A percentile compares a stretch with the other conserved stretches of the same genome.
Evolutionary conservation across 2,329 filamentous ascomycete species (phyloP).

Genomic region (Coleophoma crateriformis): DNA sequence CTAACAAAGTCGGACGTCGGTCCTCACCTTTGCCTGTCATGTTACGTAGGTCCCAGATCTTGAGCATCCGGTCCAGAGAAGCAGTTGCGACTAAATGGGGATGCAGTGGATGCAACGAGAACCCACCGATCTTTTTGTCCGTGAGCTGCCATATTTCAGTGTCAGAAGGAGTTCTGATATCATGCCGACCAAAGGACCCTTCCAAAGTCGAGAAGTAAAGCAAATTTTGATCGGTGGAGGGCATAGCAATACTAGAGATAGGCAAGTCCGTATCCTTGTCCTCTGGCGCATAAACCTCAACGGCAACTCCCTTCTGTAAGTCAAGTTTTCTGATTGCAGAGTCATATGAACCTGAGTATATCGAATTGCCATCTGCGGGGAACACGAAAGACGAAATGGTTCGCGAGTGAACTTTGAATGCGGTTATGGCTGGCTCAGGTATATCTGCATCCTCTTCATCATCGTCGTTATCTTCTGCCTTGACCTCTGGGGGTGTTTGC

Average conservation of each 20-base stretch:
- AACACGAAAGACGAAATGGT: conserved; percentile 86
- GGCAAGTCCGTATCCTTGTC: conserved; percentile 68
- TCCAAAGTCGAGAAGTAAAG: conserved; percentile 85
- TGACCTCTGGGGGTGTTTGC: conserved; percentile 50
- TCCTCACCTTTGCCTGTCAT: conserved; percentile 58
- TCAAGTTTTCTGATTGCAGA: conserved; percentile 86
- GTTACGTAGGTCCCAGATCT: conserved; percentile 88
- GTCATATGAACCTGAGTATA: conserved; percentile 89
- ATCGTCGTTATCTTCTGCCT: conserved; percentile 57
- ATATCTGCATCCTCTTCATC: conserved; percentile 61
- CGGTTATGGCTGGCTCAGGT: conserved; percentile 74
- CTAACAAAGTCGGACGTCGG: conserved; percentile 63
- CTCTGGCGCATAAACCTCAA: conserved; percentile 74
- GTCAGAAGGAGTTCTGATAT: conserved; percentile 58
- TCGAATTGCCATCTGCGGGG: conserved; percentile 63
- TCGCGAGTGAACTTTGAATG: conserved; percentile 82
- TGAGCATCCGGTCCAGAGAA: conserved; percentile 81
- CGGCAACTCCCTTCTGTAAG: conserved; percentile 70
- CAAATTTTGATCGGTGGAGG: conserved; percentile 61
- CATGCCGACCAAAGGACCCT: conserved; percentile 75
- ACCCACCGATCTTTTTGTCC: conserved; percentile 94
- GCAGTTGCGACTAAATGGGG: conserved; percentile 85
- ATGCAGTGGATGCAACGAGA: conserved; percentile 73
- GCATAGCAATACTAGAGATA: conserved; percentile 80
- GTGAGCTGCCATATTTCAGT: conserved; percentile 69